Evolutionary conservation across 306 rosid species (phyloP).

Genomic region (Vicia sativa): DNA sequence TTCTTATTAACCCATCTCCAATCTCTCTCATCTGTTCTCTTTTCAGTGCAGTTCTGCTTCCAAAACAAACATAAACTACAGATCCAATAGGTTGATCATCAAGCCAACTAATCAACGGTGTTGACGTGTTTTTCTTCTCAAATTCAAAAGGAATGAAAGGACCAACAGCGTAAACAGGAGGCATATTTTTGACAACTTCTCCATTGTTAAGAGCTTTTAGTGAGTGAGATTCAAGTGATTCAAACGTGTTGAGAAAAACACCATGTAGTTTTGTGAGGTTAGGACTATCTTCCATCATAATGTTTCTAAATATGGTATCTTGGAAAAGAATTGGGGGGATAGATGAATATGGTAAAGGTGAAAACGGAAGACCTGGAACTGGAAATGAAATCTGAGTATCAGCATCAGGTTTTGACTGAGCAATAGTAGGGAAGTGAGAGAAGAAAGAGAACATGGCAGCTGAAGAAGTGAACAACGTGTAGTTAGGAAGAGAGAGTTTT

Average conservation of each 20-base stretch:
- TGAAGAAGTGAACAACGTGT: constrained; percentile 48
- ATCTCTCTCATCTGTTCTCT: constrained; percentile 57
- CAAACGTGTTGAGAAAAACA: constrained; percentile 53
- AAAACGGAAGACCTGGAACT: constrained; percentile 22
- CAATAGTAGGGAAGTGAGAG: constrained; percentile 36
- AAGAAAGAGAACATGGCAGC: constrained; percentile 52
- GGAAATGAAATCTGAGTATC: constrained; percentile 35
- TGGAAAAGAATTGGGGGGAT: constrained; percentile 49
- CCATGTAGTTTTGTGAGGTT: constrained; percentile 43
- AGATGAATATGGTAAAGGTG: constrained; percentile 47
- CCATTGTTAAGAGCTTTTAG: constrained; percentile 42
- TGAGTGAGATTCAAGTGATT: constrained; percentile 43
- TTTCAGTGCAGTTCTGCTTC: constrained; percentile 48
- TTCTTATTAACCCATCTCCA: constrained; percentile 48
- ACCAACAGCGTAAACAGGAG: constrained; percentile 51
- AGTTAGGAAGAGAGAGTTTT: constrained; percentile 44
- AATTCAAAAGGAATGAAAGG: constrained; percentile 57
- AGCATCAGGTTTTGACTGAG: neutral
- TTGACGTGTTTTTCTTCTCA: constrained; percentile 36
- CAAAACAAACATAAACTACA: constrained; percentile 61
- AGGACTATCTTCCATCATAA: constrained; percentile 38
- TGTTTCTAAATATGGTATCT: constrained; percentile 4
- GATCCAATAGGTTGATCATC: constrained; percentile 46
- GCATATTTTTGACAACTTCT: constrained; percentile 30
- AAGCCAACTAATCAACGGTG: constrained; percentile 44